Base-by-base conservation (phyloP, 2,329 filamentous ascomycete species). In the Penicillium occitanis region DNA sequence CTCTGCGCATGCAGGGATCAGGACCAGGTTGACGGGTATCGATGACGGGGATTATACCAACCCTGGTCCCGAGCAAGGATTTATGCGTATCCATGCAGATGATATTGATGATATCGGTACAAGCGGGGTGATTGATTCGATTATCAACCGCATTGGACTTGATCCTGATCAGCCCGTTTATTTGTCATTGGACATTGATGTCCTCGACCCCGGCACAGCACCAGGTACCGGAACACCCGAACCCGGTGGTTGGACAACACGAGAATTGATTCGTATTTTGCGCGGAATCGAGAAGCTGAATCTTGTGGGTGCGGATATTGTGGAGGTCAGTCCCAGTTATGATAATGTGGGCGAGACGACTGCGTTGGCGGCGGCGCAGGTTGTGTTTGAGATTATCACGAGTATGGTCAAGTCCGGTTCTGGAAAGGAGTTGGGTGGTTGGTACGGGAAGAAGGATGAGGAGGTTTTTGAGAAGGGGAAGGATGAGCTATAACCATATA, bases 151-250 rank as follows among this genome's bases (percentile, higher is more conserved):
- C 0, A 87, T 96, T 5, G 92, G 91, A 0, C 70, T 80, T 25
- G 75, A 77, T 46, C 88, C 86, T 0, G 87, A 91, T 69, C 87
- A 87, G 70, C 92, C 91, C 0, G 91, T 96, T 0, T 96, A 96
- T 74, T 81, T 96, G 10, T 90, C 87, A 42, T 86, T 94, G 17
- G 91, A 94, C 73, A 93, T 93, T 70, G 91, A 94, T 76, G 90
- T 93, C 0, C 82, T 94, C 57, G 91, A 94, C 75, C 91, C 91
- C 0, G 89, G 86, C 37, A 80, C 88, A 7, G 79, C 79, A 0
- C 91, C 92, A 0, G 91, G 90, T 1, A 96, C 92, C 0, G 93
- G 93, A 0, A 97, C 93, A 0, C 93, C 93, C 0, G 93, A 96
- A 81, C 90, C 92, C 0, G 93, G 93, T 66, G 93, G 93, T 44